Conservation (phyloP, 1,284 basidiomycete genomes). For the Cutaneotrichosporon sp. region DNA sequence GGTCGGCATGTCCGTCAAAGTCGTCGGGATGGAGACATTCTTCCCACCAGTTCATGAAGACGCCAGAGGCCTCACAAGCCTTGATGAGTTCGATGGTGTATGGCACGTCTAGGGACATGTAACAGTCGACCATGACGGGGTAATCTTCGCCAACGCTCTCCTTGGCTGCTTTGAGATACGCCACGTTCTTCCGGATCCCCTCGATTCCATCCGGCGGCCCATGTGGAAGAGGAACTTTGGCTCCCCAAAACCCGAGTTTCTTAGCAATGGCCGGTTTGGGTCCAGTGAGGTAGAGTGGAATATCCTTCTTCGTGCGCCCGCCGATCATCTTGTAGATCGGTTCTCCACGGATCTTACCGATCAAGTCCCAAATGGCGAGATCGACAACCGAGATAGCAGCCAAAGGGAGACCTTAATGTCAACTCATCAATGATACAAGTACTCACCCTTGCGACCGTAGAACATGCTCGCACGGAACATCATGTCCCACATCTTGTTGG, state of each 20-base stretch:
- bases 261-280: slow-evolving; percentile 56
- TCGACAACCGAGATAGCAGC: slow-evolving; percentile 59
- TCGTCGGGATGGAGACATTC: slow-evolving; percentile 58
- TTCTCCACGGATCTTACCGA: slow-evolving; percentile 59
- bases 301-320: slow-evolving; percentile 57
- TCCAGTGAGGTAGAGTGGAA: slow-evolving; percentile 59
- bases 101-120: slow-evolving; percentile 55
- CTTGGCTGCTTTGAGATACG: slow-evolving; percentile 55
- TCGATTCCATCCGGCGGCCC: slow-evolving; percentile 56
- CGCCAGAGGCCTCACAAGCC: slow-evolving; percentile 55
- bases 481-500: slow-evolving; percentile 57
- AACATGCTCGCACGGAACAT: slow-evolving; percentile 57
- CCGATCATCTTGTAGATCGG: slow-evolving; percentile 62
- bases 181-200: slow-evolving; percentile 58
- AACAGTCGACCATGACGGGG: slow-evolving; percentile 59
- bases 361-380: slow-evolving; percentile 59
- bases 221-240: slow-evolving; percentile 58
- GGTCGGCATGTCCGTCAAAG: slow-evolving; percentile 56
- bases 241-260: slow-evolving; percentile 59
- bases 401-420: slow-evolving; percentile 52
- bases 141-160: slow-evolving; percentile 55
- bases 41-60: slow-evolving; percentile 60
- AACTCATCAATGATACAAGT: no score
- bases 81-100: slow-evolving; percentile 58
- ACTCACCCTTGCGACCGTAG: slow-evolving; percentile 57